These are phyloP conservation scores for Mycena crocata DNA, from an alignment of 768 basidiomycete species.

Conservation along the genomic window DNA sequence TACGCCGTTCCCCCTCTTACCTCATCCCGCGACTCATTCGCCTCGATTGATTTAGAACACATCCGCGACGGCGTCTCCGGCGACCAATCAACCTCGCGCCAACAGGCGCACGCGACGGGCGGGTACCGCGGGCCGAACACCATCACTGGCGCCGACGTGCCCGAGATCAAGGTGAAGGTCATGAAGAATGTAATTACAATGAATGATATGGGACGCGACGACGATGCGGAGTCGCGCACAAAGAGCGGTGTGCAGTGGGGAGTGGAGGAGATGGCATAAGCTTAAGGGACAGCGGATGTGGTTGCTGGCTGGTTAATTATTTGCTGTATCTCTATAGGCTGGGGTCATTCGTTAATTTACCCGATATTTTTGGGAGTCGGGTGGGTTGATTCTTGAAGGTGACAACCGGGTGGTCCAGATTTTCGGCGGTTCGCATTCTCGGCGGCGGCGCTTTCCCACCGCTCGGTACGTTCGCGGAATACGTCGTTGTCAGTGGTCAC, in stretches of 20 bases:
- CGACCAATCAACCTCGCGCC: conserved; percentile 18
- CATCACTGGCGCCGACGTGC: neutral
- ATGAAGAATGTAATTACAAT: conserved; percentile 24
- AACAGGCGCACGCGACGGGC: neutral
- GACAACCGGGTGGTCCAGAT: no score
- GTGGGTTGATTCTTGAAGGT: no score
- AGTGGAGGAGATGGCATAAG: neutral
- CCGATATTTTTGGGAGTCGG: no score
- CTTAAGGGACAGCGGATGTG: no score
- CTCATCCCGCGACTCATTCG: neutral
- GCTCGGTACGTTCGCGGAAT: no score
- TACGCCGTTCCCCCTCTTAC: neutral
- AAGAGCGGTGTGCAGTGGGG: neutral
- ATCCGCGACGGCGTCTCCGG: conserved; percentile 20
- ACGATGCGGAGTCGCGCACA: neutral
- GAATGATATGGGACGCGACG: conserved; percentile 21
- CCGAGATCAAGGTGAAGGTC: conserved; percentile 15
- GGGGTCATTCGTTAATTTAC: no score
- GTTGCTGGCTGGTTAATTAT: no score
- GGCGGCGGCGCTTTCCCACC: no score
- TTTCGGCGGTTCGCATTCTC: no score
- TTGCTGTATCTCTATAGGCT: no score
- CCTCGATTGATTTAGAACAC: conserved; percentile 5
- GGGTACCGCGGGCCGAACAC: conserved; percentile 1
- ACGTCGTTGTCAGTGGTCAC: no score